A percentile compares a stretch with the other conserved stretches of the same genome.
phyloP scores from a whole-genome alignment of 108 stramenopile species.

The Pseudonitzschia delicatissima region DNA sequence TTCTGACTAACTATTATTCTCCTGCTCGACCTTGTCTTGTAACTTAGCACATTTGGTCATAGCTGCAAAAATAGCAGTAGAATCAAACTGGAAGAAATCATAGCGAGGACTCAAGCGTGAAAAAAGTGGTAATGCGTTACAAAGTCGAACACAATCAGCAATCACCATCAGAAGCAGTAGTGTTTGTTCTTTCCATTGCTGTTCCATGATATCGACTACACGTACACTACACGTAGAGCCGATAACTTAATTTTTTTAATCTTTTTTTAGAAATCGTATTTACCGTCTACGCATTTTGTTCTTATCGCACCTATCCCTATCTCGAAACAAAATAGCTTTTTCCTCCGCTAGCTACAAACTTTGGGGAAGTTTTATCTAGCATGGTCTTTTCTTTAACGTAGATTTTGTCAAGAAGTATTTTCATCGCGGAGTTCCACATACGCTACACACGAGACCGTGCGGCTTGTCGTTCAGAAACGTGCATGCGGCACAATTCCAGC shows the following conservation, averaged over 20 bases:
- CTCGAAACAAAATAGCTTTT: too few species aligned
- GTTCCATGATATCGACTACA: too few species aligned
- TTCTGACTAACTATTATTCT: background rate
- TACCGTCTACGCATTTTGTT: too few species aligned
- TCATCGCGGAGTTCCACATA: conserved; percentile 46
- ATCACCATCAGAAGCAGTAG: too few species aligned
- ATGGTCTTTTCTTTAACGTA: too few species aligned
- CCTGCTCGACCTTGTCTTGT: background rate
- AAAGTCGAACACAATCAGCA: background rate
- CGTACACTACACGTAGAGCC: too few species aligned
- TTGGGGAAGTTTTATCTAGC: too few species aligned
- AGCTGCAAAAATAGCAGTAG: conserved; percentile 52
- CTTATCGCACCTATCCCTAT: too few species aligned
- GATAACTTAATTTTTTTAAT: too few species aligned
- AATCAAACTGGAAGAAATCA: conserved; percentile 19
- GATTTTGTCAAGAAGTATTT: background rate
- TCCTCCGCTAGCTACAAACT: too few species aligned
- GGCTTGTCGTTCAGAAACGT: conserved; percentile 67
- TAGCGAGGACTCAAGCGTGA: background rate
- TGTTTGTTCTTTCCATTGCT: too few species aligned
- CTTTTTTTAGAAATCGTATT: background rate
- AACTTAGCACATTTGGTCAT: conserved; percentile 38
- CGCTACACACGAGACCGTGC: conserved; percentile 42
- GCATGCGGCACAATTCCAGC: conserved; percentile 54
- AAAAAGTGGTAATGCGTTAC: too few species aligned